Evolutionary conservation across 2,329 filamentous ascomycete genomes (phyloP).

Genomic region (Sclerotinia glacialis): DNA sequence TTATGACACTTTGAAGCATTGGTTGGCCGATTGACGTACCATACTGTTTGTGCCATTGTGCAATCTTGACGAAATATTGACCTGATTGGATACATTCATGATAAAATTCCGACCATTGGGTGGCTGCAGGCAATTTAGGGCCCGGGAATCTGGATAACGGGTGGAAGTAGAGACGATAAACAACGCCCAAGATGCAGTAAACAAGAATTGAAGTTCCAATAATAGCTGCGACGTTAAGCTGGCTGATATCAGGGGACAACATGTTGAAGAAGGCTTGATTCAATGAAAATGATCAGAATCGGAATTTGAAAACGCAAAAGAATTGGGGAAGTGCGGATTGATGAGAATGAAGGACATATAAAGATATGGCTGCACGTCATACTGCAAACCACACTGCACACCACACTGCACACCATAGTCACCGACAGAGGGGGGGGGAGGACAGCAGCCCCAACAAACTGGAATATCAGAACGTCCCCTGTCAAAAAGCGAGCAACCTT

Average conservation of each 20-base stretch:
- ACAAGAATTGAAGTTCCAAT: constrained; percentile 8
- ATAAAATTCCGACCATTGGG: constrained; percentile 14
- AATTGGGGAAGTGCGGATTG: constrained; percentile 9
- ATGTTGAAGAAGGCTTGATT: background rate
- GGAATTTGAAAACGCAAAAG: background rate
- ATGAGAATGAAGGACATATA: constrained; percentile 4
- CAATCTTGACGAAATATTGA: constrained; percentile 7
- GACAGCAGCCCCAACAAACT: constrained; percentile 6
- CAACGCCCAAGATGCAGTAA: constrained; percentile 9
- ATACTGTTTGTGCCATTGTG: constrained; percentile 12
- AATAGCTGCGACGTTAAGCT: constrained; percentile 4
- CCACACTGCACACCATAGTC: background rate
- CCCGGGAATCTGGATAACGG: constrained; percentile 19
- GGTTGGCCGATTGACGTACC: background rate
- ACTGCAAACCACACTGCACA: background rate
- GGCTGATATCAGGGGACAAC: constrained; percentile 5
- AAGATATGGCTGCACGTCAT: background rate
- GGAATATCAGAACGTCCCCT: background rate
- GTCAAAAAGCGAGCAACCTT: background rate
- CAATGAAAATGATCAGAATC: background rate
- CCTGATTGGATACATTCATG: constrained; percentile 14
- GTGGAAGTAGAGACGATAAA: constrained; percentile 23
- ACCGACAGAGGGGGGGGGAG: background rate
- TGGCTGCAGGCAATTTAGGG: constrained; percentile 17
- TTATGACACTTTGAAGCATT: background rate